phyloP scores from a whole-genome alignment of 805 yeast species.

The Debaryomyces hansenii region DNA sequence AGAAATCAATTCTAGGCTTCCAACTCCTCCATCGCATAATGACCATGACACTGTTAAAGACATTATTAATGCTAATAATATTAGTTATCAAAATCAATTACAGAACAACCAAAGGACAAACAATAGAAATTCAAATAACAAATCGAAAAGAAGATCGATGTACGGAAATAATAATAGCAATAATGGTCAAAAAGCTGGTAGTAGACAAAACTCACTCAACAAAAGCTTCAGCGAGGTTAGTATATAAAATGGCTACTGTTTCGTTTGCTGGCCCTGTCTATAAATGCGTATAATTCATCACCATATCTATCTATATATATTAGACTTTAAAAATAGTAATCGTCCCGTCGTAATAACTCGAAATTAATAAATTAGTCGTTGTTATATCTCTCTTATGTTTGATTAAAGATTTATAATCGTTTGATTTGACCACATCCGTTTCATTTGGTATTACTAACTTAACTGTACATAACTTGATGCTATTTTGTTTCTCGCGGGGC shows the following conservation, averaged over 20 bases:
- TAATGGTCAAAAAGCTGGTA: slow-evolving; percentile 4
- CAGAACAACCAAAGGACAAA: slow-evolving; percentile 5
- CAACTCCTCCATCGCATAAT: slow-evolving; percentile 25
- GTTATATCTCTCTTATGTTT: slow-evolving; percentile 12
- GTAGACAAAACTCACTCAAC: slow-evolving; percentile 2
- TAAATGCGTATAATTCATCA: not conserved
- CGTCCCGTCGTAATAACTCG: slow-evolving; percentile 59
- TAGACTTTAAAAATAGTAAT: slow-evolving; percentile 16
- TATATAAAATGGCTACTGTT: not conserved
- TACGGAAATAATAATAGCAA: slow-evolving; percentile 24
- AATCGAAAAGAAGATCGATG: slow-evolving; percentile 31
- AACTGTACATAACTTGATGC: slow-evolving; percentile 2
- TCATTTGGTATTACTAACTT: not conserved
- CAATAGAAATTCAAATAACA: slow-evolving; percentile 3
- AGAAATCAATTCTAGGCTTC: slow-evolving; percentile 15
- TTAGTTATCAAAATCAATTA: slow-evolving; percentile 3
- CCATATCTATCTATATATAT: not conserved
- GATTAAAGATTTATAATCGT: slow-evolving; percentile 10
- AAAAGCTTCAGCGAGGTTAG: not conserved
- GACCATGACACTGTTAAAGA: slow-evolving; percentile 1
- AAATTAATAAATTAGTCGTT: slow-evolving; percentile 33
- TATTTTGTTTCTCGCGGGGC: not conserved
- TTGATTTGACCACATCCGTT: not conserved
- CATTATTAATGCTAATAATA: slow-evolving; percentile 4
- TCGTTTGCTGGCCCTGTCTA: not conserved